Percentiles rank a stretch among this genome's conserved stretches.
These are phyloP conservation scores for Blastobotrys proliferans DNA, from an alignment of 1,139 yeast genomes.

Conservation along the genomic window DNA sequence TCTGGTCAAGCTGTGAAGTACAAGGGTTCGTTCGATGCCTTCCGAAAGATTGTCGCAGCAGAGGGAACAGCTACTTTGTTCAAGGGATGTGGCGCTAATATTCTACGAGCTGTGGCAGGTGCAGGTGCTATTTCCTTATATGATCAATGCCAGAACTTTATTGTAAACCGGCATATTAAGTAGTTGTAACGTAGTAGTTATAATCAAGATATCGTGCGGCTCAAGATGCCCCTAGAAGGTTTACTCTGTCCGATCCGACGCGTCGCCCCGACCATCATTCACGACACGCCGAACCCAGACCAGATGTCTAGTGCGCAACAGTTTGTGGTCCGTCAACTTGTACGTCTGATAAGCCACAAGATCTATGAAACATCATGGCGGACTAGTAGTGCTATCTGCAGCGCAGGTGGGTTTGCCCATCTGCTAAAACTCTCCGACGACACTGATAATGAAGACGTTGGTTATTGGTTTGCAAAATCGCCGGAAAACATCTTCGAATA, in stretches of 20 bases:
- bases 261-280: background rate
- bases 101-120: slow-evolving; percentile 84
- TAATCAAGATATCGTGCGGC: too few relatives aligned
- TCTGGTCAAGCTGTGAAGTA: slow-evolving; percentile 77
- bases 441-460: background rate
- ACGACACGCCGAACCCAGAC: background rate
- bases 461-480: slow-evolving; percentile 9
- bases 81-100: slow-evolving; percentile 88
- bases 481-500: slow-evolving; percentile 5
- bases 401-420: slow-evolving; percentile 12
- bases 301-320: background rate
- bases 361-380: slow-evolving; percentile 9
- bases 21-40: slow-evolving; percentile 71
- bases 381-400: slow-evolving; percentile 1
- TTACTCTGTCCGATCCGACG: too few relatives aligned
- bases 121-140: slow-evolving; percentile 69
- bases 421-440: slow-evolving; percentile 7
- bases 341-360: background rate
- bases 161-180: too few relatives aligned
- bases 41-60: slow-evolving; percentile 63
- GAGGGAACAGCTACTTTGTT: slow-evolving; percentile 70
- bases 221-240: too few relatives aligned
- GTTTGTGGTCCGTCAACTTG: background rate
- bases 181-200: too few relatives aligned
- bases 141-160: too few relatives aligned